Conservation (phyloP, 2,329 filamentous ascomycete genomes). For the Apiospora phragmitis region DNA sequence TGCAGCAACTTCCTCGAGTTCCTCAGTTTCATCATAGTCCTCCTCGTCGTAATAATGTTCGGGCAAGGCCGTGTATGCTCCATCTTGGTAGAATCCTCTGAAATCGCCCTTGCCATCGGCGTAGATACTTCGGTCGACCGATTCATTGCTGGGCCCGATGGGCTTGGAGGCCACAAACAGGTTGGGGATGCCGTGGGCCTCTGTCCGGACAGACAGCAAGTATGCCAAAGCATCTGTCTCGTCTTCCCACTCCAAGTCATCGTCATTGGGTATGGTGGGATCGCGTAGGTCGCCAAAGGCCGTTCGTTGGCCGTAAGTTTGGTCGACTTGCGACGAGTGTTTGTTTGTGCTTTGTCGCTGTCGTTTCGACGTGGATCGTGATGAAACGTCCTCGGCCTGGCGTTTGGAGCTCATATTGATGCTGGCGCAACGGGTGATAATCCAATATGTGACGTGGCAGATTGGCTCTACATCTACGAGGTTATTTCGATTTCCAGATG, state of each 20-base stretch:
- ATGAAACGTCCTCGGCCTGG: conserved; percentile 21
- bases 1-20: conserved; percentile 18
- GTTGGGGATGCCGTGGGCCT: conserved; percentile 74
- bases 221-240: conserved; percentile 59
- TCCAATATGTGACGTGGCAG: neutral
- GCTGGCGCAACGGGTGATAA: neutral
- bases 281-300: conserved; percentile 58
- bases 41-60: conserved; percentile 33
- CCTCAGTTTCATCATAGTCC: conserved; percentile 22
- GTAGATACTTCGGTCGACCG: conserved; percentile 47
- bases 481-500: neutral
- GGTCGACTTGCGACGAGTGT: conserved; percentile 34
- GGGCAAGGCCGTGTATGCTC: conserved; percentile 71
- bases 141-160: conserved; percentile 30
- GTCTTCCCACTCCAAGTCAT: conserved; percentile 56
- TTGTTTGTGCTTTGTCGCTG: conserved; percentile 14
- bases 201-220: conserved; percentile 60
- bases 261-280: conserved; percentile 35
- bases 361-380: conserved; percentile 23
- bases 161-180: conserved; percentile 63
- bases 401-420: conserved; percentile 27
- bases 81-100: conserved; percentile 72
- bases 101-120: conserved; percentile 50
- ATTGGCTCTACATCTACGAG: neutral
- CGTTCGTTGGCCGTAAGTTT: conserved; percentile 57